Conservation (phyloP, 805 yeast genomes). For the Cyberlindnera nakhonratchasimensis region DNA sequence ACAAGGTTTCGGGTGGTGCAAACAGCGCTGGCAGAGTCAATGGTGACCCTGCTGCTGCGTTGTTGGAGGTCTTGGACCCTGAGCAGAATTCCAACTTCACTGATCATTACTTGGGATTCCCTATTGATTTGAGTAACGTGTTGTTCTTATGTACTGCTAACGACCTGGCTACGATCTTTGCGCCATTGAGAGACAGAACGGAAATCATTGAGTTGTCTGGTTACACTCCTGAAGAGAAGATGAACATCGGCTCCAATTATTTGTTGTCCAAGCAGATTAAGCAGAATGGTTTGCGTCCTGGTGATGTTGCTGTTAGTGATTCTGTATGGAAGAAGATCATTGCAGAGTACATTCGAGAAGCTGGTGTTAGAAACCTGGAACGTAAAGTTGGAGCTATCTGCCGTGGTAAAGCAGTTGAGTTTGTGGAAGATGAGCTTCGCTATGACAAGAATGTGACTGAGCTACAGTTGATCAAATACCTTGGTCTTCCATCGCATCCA, state of each 20-base stretch:
- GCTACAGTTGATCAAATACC: constrained; percentile 59
- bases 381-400: constrained; percentile 72
- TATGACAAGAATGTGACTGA: constrained; percentile 36
- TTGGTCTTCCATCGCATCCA: constrained; percentile 61
- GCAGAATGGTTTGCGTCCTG: constrained; percentile 56
- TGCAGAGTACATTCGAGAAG: constrained; percentile 71
- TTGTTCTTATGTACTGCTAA: constrained; percentile 86
- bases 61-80: constrained; percentile 85
- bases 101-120: constrained; percentile 85
- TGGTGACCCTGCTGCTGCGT: constrained; percentile 90
- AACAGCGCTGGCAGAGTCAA: constrained; percentile 43
- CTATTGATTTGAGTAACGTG: constrained; percentile 77
- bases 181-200: constrained; percentile 79
- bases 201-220: constrained; percentile 78
- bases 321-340: constrained; percentile 60
- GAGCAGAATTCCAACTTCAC: constrained; percentile 76
- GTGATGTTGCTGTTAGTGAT: constrained; percentile 44
- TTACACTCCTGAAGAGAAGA: constrained; percentile 74
- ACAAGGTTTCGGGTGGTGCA: constrained; percentile 62
- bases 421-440: constrained; percentile 24
- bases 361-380: constrained; percentile 82
- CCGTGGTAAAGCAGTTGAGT: constrained; percentile 78
- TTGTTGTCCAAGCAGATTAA: constrained; percentile 72
- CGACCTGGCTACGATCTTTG: constrained; percentile 63
- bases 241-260: constrained; percentile 63